Evolutionary conservation across 768 basidiomycete species (phyloP).

Genomic region (Mycena filopes): DNA sequence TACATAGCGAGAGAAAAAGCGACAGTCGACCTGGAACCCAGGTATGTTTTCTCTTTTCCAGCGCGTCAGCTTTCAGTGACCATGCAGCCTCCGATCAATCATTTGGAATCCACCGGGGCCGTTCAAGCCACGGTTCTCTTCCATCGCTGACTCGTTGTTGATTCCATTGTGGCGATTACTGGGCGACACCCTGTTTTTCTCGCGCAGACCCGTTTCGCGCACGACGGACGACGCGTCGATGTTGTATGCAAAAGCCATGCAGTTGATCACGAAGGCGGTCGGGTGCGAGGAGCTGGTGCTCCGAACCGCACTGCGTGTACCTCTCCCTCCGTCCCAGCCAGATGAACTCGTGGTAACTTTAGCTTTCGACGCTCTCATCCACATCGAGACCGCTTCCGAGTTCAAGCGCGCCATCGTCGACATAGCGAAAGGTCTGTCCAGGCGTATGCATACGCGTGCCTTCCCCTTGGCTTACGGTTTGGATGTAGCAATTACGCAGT

Average conservation of each 20-base stretch:
- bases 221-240: neutral
- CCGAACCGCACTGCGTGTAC: neutral
- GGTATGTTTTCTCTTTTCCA: too few relatives aligned
- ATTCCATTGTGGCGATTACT: neutral
- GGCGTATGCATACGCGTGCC: too few relatives aligned
- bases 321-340: neutral
- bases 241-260: neutral
- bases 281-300: neutral
- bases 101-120: too few relatives aligned
- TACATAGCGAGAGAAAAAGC: too few relatives aligned
- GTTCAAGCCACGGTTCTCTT: neutral
- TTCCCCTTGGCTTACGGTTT: too few relatives aligned
- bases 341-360: neutral
- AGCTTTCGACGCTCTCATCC: neutral
- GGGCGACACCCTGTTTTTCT: neutral
- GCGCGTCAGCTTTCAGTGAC: neutral
- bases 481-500: neutral
- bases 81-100: too few relatives aligned
- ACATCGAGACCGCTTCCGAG: neutral
- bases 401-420: constrained; percentile 1
- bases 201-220: neutral
- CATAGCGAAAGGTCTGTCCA: neutral
- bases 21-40: too few relatives aligned
- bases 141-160: neutral
- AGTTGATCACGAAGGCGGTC: neutral